Conservation (phyloP, 768 basidiomycete genomes). For the Mrakia gelida region DNA sequence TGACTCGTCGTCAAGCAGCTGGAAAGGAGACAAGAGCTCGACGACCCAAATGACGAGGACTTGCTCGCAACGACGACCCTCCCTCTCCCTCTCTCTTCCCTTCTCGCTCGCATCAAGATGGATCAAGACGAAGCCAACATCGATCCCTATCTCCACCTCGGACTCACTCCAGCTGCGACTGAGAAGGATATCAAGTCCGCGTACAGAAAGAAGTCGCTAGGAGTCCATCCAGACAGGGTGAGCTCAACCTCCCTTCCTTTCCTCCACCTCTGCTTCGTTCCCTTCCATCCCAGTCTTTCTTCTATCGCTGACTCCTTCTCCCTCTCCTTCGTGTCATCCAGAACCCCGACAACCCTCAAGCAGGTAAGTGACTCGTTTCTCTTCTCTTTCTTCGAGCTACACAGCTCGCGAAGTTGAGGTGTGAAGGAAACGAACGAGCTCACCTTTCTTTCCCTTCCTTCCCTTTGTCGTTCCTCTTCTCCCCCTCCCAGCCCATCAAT, state of each 20-base stretch:
- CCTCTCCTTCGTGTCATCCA: not conserved
- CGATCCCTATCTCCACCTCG: constrained; percentile 30
- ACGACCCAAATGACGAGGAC: too few relatives aligned
- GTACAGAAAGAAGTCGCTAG: constrained; percentile 30
- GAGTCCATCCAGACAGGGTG: constrained; percentile 31
- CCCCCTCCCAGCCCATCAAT: constrained; percentile 26
- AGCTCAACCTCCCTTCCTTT: not conserved
- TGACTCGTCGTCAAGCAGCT: too few relatives aligned
- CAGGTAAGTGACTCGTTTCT: constrained; percentile 1
- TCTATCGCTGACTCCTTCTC: not conserved
- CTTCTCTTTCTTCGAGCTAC: not conserved
- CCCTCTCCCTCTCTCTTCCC: not conserved
- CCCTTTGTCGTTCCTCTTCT: not conserved
- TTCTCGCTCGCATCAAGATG: not conserved
- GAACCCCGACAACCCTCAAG: constrained; percentile 32
- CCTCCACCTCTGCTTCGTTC: not conserved
- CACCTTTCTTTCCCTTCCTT: not conserved
- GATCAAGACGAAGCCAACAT: constrained; percentile 30
- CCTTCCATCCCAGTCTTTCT: not conserved
- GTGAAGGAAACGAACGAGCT: not conserved
- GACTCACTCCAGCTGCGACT: constrained; percentile 18
- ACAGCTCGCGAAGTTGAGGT: too few relatives aligned
- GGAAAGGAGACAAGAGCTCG: too few relatives aligned
- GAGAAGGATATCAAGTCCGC: constrained; percentile 34
- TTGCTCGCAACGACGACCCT: not conserved